Evolutionary conservation across 2,329 filamentous ascomycete genomes (phyloP), one percentile per base, ranked within the genome.

Genomic region (Trichoderma brevicompactum): DNA sequence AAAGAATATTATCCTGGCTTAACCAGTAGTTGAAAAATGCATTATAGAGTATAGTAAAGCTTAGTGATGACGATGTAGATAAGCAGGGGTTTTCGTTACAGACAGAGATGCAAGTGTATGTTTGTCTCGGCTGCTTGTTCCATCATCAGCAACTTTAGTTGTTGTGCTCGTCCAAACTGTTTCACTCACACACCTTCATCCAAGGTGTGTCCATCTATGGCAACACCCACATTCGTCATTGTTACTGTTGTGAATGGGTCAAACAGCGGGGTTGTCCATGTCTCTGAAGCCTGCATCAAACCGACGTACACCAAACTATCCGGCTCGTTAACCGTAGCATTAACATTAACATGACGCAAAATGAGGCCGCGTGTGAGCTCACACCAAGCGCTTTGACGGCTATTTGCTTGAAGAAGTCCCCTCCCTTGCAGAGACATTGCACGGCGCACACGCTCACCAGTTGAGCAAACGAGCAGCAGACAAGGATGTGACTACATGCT

Each of bases 101-200:
- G 7, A 15, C 15, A 43, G 40, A 17, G 23, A 61, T 7, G 23
- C 46, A 34, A 12, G 8, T n/a, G 12, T 17, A 19, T 7, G 36
- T 41, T 61, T 43, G 58, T 43, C 46, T 43, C 46, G 46, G 46
- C 23, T 36, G 38, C 12, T 15, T 32, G 58, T 61, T 15, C 40
- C n/a, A 7, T 23, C 53, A 44, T 34, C 40, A 44, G 53, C 28
- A 34, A n/a, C 23, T 44, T 3, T 3, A 38, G 7, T 2, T 8
- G 28, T 15, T 56, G n/a, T 9, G n/a, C 17, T 5, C 40, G 8
- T 44, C 5, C 1, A 2, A 19, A 32, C 7, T 2, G 34, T 46
- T 38, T 60, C 44, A 38, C 34, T 28, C 12, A 8, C 10, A 36
- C 23, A 28, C 32, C 38, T 61, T 8, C 4, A n/a, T 10, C 23